Conservation (phyloP, 768 basidiomycete species). For the Coprinellus micaceus region DNA sequence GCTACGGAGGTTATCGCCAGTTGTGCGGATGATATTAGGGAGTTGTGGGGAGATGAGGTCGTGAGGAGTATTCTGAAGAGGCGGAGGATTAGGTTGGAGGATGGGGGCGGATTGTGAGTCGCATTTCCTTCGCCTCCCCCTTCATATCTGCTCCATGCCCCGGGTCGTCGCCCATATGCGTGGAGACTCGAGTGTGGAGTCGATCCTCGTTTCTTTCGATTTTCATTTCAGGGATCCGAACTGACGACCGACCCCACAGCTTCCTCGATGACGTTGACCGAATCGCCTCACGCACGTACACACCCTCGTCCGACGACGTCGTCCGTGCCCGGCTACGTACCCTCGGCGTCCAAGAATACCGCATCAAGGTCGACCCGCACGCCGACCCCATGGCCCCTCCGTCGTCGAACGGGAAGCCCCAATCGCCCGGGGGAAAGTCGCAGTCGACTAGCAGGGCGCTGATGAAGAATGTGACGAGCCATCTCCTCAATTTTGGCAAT, state of each 20-base stretch:
- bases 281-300: constrained; percentile 56
- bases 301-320: constrained; percentile 69
- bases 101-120: constrained; percentile 65
- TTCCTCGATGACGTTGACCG: constrained; percentile 68
- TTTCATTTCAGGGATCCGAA: too few relatives aligned
- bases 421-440: constrained; percentile 24
- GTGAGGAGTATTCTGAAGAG: constrained; percentile 49
- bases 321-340: constrained; percentile 69
- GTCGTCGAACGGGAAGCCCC: background rate
- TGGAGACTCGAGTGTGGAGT: too few relatives aligned
- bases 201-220: too few relatives aligned
- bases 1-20: constrained; percentile 52
- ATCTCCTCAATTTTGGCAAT: constrained; percentile 28
- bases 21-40: constrained; percentile 59
- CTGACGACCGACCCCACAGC: constrained; percentile 26
- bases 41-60: constrained; percentile 58
- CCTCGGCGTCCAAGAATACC: constrained; percentile 67
- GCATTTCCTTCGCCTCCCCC: constrained; percentile 2
- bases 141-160: too few relatives aligned
- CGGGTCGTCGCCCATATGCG: too few relatives aligned
- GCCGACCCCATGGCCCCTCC: background rate
- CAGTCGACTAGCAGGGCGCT: constrained; percentile 59
- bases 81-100: constrained; percentile 46
- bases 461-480: constrained; percentile 63
- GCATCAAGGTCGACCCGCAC: constrained; percentile 40